These are phyloP conservation scores for Cenchrus americanus DNA, from an alignment of 176 grass and related monocot species.

Conservation along the genomic window DNA sequence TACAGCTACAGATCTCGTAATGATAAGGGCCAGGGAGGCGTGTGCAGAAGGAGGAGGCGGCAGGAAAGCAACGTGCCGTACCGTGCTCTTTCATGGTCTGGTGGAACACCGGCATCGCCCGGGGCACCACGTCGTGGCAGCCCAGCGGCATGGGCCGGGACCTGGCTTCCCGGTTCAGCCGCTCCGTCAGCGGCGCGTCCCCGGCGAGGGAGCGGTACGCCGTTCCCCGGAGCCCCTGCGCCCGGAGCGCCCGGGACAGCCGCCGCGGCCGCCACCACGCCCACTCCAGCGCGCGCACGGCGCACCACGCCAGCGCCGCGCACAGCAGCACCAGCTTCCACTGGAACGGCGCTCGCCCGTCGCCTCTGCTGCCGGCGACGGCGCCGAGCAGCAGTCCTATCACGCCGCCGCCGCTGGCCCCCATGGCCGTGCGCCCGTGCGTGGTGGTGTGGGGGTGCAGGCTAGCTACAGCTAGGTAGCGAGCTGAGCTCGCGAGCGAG, in stretches of 20 bases:
- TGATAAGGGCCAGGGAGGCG: background rate
- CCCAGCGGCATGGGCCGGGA: slow-evolving; percentile 53
- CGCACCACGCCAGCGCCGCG: slow-evolving; percentile 47
- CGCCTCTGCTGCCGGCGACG: background rate
- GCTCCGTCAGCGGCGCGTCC: slow-evolving; percentile 43
- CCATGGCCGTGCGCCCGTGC: background rate
- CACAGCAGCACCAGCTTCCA: slow-evolving; percentile 20
- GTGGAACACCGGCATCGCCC: slow-evolving; percentile 51
- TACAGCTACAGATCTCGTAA: background rate
- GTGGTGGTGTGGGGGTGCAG: background rate
- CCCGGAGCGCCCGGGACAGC: slow-evolving; percentile 41
- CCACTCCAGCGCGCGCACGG: slow-evolving; percentile 50
- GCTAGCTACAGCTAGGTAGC: background rate
- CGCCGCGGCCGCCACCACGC: slow-evolving; percentile 65
- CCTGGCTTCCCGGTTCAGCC: slow-evolving; percentile 58
- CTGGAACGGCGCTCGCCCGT: background rate
- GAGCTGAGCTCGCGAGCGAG: no score
- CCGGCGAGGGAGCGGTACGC: slow-evolving; percentile 52
- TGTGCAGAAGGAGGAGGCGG: no score
- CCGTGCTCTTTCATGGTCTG: slow-evolving; percentile 67
- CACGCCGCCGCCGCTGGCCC: no score
- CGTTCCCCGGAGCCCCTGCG: slow-evolving; percentile 70
- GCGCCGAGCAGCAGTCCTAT: background rate
- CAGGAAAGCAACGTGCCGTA: slow-evolving; percentile 2
- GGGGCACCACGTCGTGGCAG: slow-evolving; percentile 58